These are phyloP conservation scores for Coelastrella sp. DNA, from an alignment of 139 green algal species.

Conservation along the genomic window DNA sequence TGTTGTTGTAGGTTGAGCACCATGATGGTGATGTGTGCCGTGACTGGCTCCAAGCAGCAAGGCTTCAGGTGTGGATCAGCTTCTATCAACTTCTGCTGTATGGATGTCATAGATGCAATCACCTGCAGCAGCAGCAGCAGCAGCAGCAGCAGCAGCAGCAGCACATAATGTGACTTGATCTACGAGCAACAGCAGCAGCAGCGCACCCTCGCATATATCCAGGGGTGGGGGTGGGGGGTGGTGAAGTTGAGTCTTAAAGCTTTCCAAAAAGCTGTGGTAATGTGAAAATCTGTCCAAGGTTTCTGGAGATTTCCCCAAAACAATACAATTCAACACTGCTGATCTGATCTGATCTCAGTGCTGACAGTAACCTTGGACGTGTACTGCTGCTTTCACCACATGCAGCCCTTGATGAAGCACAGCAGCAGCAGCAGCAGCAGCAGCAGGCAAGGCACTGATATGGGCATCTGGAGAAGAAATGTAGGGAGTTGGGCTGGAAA, in stretches of 20 bases:
- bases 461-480: neutral
- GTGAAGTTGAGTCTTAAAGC: too few relatives aligned
- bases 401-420: neutral
- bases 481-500: neutral
- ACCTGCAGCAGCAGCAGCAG: neutral
- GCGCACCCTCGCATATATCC: too few relatives aligned
- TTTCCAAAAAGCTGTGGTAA: too few relatives aligned
- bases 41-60: slow-evolving; percentile 29
- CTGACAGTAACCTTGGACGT: neutral
- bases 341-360: neutral
- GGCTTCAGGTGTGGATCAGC: neutral
- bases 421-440: neutral
- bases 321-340: too few relatives aligned
- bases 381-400: neutral
- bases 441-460: too few relatives aligned
- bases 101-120: neutral
- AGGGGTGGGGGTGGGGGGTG: too few relatives aligned
- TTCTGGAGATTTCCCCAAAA: too few relatives aligned
- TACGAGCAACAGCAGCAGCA: neutral
- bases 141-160: slow-evolving; percentile 4
- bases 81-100: neutral
- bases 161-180: neutral
- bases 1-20: slow-evolving; percentile 4
- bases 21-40: slow-evolving; percentile 28
- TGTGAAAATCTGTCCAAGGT: too few relatives aligned